A percentile compares a stretch with the other conserved stretches of the same genome.
Conservation (phyloP, 352 stramenopile genomes). For the Phytophthora agathidicida region DNA sequence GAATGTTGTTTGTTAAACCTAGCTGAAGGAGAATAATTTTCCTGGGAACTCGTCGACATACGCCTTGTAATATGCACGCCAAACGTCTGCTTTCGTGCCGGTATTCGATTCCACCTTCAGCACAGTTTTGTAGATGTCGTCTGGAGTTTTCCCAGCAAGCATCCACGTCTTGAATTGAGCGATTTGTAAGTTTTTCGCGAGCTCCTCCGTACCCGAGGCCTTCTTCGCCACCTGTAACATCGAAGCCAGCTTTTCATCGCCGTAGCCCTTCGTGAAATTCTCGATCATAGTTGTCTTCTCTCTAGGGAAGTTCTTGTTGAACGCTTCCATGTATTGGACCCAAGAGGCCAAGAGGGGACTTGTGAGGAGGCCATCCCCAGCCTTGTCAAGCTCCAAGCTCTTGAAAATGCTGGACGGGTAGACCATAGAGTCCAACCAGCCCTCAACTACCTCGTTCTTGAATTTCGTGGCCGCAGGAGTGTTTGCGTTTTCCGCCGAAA, state of each 20-base stretch:
- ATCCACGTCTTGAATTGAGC: constrained; percentile 21
- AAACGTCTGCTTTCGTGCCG: constrained; percentile 6
- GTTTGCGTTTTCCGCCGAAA: neutral
- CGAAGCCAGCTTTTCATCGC: constrained; percentile 9
- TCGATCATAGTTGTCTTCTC: constrained; percentile 18
- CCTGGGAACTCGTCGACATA: constrained; percentile 6
- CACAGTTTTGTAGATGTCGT: constrained; percentile 4
- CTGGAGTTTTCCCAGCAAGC: neutral
- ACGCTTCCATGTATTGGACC: constrained; percentile 9
- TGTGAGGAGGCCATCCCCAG: neutral
- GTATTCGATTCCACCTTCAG: constrained; percentile 6
- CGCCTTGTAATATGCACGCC: constrained; percentile 17
- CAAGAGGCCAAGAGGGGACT: constrained; percentile 1
- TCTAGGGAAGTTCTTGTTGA: constrained; percentile 14
- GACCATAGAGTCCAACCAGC: neutral
- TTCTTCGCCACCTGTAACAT: constrained; percentile 10
- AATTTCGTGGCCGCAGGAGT: neutral
- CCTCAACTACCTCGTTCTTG: neutral
- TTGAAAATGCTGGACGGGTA: neutral
- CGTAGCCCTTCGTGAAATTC: constrained; percentile 15
- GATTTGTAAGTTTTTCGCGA: constrained; percentile 12
- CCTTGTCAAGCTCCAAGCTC: neutral
- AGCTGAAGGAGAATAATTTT: constrained; percentile 4
- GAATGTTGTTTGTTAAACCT: no score
- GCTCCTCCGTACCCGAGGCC: neutral